phyloP scores from a whole-genome alignment of 495 filamentous ascomycete genomes.

The Aspergillus sclerotioniger region DNA sequence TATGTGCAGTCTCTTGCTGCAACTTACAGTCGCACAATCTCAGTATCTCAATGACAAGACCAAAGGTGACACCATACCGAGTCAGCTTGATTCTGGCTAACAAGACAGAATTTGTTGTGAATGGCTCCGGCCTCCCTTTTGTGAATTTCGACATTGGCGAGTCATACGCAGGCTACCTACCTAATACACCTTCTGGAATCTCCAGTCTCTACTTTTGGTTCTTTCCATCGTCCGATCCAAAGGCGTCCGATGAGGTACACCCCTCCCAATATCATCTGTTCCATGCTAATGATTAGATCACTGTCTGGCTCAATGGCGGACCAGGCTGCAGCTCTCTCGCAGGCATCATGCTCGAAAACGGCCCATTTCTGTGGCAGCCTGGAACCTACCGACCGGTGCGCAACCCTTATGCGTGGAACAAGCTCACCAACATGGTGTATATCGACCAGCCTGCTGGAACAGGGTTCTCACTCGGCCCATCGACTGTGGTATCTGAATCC shows the following conservation, averaged over 20 bases:
- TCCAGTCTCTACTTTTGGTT: slow-evolving; percentile 77
- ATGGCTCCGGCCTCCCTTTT: slow-evolving; percentile 65
- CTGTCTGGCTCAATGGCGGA: slow-evolving; percentile 73
- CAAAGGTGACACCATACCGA: not conserved
- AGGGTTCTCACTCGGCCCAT: slow-evolving; percentile 62
- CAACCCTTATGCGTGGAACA: slow-evolving; percentile 69
- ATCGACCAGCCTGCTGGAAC: slow-evolving; percentile 77
- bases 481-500: slow-evolving; percentile 59
- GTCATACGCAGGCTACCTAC: slow-evolving; percentile 68
- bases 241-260: slow-evolving; percentile 57
- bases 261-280: slow-evolving; percentile 37
- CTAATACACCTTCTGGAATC: slow-evolving; percentile 54
- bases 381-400: slow-evolving; percentile 61
- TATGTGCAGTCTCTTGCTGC: not conserved
- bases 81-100: not conserved
- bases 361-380: slow-evolving; percentile 71
- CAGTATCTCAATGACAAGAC: not conserved
- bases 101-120: slow-evolving; percentile 55
- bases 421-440: slow-evolving; percentile 74
- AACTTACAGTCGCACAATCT: not conserved
- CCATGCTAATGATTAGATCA: slow-evolving; percentile 41
- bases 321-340: slow-evolving; percentile 67
- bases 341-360: slow-evolving; percentile 72
- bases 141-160: slow-evolving; percentile 76
- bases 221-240: slow-evolving; percentile 59